Evolutionary conservation across 2,329 filamentous ascomycete species (phyloP), one percentile per base, ranked within the genome.

Genomic region (Dothideomycetidae sp.): DNA sequence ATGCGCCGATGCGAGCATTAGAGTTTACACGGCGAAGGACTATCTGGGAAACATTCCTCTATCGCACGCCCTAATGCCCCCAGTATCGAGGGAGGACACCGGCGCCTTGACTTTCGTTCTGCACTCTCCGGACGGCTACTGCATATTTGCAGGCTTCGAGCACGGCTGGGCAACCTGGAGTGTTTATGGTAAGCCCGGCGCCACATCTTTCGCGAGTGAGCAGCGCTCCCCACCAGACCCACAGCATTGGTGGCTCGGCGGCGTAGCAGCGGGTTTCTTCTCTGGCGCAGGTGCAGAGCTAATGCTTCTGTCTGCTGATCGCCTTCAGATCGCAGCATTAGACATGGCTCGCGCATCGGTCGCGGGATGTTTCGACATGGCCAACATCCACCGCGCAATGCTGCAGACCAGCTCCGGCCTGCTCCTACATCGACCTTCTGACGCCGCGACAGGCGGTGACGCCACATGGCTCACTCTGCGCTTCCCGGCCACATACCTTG

Each of bases 141-240:
- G 86, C 55, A 69, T 98, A 5, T 94, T 98, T 58, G 85, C 81
- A 30, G 90, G 88, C 1, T 96, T 88, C 52, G 78, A 90, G 50
- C 76, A 78, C 41, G 92, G 90, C 1, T 98, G 90, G 90, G 80
- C 82, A 3, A 88, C 78, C 32, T 98, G 88, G 88, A 96, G 88
- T 55, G 90, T 96, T 26, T 98, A 93, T 58, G 90, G 90, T 21
- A 94, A 93, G 57, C 71, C 79, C 2, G 78, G 85, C 10, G 85
- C 80, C 39, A 83, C 75, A 48, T 93, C 83, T 53, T 96, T 96
- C 54, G 68, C 70, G 5, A 68, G 73, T 10, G 81, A 93, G 49
- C 63, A 66, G 16, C 59, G 62, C 2, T 64, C 84, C 26, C 74
- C 77, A 2, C 61, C 69, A 33, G 61, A 62, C 5, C 88, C 90